These are phyloP conservation scores for Elsinoe perseae DNA, from an alignment of 2,329 filamentous ascomycete species.

Conservation along the genomic window DNA sequence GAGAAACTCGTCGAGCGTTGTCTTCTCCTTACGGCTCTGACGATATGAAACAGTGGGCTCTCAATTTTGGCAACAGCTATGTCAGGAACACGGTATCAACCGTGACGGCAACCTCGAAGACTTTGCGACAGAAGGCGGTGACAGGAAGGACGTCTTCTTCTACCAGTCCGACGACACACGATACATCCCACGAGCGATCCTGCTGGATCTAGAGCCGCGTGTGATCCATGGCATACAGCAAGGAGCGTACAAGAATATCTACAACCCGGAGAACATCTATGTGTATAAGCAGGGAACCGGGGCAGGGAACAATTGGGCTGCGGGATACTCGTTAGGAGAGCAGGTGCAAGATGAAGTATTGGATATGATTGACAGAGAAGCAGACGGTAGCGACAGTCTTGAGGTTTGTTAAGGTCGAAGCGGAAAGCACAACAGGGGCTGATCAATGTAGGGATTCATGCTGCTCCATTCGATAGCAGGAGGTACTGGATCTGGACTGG, in stretches of 20 bases:
- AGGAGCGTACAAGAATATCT: constrained; percentile 94
- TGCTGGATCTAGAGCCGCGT: constrained; percentile 89
- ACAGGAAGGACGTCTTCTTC: constrained; percentile 98
- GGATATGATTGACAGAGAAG: constrained; percentile 98
- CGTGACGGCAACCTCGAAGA: constrained; percentile 96
- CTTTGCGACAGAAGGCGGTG: constrained; percentile 93
- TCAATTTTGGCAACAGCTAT: constrained; percentile 98
- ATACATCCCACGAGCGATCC: constrained; percentile 92
- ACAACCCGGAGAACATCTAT: constrained; percentile 99
- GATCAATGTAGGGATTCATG: constrained; percentile 64
- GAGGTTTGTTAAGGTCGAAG: constrained; percentile 50
- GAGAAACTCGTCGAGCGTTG: not conserved
- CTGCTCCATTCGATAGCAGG: constrained; percentile 96
- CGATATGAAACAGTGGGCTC: constrained; percentile 61
- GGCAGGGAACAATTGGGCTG: constrained; percentile 96
- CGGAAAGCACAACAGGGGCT: not conserved
- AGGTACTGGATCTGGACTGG: constrained; percentile 90
- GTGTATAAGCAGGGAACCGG: constrained; percentile 88
- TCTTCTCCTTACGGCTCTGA: not conserved
- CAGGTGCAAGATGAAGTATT: constrained; percentile 91
- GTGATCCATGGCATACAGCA: constrained; percentile 90
- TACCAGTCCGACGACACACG: constrained; percentile 98
- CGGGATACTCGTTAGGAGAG: constrained; percentile 89
- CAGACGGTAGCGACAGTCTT: constrained; percentile 92
- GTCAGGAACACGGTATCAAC: constrained; percentile 95